Evolutionary conservation across 208 protist species (phyloP), one percentile per base, ranked within the genome.

Genomic region (Leishmania guyanensis): DNA sequence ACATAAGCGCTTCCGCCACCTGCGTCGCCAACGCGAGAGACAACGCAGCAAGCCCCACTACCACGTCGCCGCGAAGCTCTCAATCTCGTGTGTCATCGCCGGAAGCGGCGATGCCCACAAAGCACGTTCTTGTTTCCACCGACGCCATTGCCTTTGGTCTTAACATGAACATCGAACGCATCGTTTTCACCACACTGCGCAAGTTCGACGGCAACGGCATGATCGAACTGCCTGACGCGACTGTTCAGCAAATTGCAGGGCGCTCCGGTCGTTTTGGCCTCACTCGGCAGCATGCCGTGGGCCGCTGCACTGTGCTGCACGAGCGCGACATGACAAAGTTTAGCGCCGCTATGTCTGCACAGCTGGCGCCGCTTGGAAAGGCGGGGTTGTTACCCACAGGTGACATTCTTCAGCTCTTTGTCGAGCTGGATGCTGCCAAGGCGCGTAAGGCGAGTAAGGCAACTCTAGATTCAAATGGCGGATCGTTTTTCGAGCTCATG

Each of bases 71-170:
- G 10, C 77, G 3, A 20, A n/a, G 20, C 2, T 10, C 4, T 26
- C 33, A 2, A 22, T 39, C 39, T 71, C 39, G 66, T 26, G 46
- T 29, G 69, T 29, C 75, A 33, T 22, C 77, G 33, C 20, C 46
- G n/a, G 33, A 22, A 43, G 62, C 71, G 10, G 26, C 20, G 26
- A 39, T 17, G 54, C 20, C 66, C 39, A 65, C 83, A 56, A 93
- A 91, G 79, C 87, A 93, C 75, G 88, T 99, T 46, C 88, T 99
- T 17, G 90, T 99, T 6, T 95, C 97, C 3, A 98, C 95, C 14
- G 97, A 99, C 81, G 98, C 98, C 14, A 94, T 99, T 39, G 98
- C 97, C 51, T 98, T 98, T 87, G 98, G 98, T 8, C 88, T 99
- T 3, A 99, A 99, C 84, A 95, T 99, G 87, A 91, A 96, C 78